Conservation (phyloP, 1,139 yeast species). For the Scheffersomyces insectosa region DNA sequence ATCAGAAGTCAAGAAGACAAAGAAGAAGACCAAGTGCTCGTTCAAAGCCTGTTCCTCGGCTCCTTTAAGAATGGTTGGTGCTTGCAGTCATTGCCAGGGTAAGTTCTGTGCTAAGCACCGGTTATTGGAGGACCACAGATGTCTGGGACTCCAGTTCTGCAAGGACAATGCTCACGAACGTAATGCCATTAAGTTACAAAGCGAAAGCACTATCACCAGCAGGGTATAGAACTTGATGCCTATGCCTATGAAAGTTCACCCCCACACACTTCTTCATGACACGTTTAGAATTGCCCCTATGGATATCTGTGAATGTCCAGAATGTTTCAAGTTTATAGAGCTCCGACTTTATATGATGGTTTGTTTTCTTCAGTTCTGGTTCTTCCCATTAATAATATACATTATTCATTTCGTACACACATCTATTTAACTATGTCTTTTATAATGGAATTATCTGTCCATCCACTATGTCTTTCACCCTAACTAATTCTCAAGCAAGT, state of each 20-base stretch:
- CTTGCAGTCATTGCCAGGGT: slow-evolving; percentile 83
- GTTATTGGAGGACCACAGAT: slow-evolving; percentile 79
- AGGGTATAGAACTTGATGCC: slow-evolving; percentile 19
- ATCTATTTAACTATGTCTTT: slow-evolving; percentile 1
- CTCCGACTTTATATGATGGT: not conserved
- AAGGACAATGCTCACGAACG: slow-evolving; percentile 72
- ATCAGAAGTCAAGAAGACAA: slow-evolving; percentile 36
- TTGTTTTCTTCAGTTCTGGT: slow-evolving; percentile 1
- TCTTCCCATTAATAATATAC: not conserved
- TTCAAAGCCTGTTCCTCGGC: slow-evolving; percentile 61
- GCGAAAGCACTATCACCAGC: slow-evolving; percentile 43
- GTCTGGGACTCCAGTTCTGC: slow-evolving; percentile 76
- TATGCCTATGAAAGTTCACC: too few species aligned
- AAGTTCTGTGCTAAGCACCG: slow-evolving; percentile 88
- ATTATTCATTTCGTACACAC: not conserved
- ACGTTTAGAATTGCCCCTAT: not conserved
- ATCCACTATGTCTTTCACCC: not conserved
- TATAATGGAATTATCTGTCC: not conserved
- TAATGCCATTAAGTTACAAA: slow-evolving; percentile 34
- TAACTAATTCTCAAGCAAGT: slow-evolving; percentile 22
- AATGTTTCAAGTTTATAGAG: too few species aligned
- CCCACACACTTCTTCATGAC: not conserved
- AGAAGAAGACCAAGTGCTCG: slow-evolving; percentile 64
- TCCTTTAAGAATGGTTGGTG: slow-evolving; percentile 84
- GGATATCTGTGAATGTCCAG: not conserved